These are phyloP conservation scores for Puccinia triticina DNA, from an alignment of 1,284 basidiomycete species.

Conservation along the genomic window DNA sequence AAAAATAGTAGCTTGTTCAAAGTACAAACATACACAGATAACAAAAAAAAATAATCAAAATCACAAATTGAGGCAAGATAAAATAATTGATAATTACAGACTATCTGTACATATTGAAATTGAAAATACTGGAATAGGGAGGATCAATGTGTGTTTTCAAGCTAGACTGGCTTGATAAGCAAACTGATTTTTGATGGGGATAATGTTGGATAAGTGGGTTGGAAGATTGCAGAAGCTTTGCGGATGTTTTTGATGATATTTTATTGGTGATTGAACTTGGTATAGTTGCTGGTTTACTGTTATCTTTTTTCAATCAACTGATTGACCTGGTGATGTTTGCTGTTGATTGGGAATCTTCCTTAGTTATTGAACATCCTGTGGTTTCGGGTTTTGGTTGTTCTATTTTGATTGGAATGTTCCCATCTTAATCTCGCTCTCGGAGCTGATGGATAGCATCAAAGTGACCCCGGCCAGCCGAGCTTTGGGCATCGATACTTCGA, in stretches of 20 bases:
- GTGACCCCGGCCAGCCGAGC: constrained; percentile 7
- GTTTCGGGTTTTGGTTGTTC: not conserved
- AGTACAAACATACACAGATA: constrained; percentile 5
- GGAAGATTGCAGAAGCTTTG: no score
- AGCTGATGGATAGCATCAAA: constrained; percentile 48
- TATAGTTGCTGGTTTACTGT: no score
- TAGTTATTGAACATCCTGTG: not conserved
- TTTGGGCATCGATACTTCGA: not conserved
- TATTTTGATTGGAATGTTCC: not conserved
- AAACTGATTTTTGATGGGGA: not conserved
- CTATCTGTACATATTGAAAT: constrained; percentile 1
- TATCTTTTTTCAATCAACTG: no score
- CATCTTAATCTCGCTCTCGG: not conserved
- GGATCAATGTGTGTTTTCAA: not conserved
- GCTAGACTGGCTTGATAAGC: not conserved
- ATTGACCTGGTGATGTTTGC: no score
- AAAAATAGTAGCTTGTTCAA: not conserved
- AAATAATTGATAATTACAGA: constrained; percentile 1
- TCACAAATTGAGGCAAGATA: not conserved
- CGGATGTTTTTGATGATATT: no score
- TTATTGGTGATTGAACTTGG: no score
- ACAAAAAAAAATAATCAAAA: not conserved
- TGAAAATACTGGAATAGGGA: not conserved
- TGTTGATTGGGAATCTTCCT: not conserved
- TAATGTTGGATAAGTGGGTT: no score